Base-by-base conservation (phyloP, 2,329 filamentous ascomycete species). In the Akanthomyces lecanii region DNA sequence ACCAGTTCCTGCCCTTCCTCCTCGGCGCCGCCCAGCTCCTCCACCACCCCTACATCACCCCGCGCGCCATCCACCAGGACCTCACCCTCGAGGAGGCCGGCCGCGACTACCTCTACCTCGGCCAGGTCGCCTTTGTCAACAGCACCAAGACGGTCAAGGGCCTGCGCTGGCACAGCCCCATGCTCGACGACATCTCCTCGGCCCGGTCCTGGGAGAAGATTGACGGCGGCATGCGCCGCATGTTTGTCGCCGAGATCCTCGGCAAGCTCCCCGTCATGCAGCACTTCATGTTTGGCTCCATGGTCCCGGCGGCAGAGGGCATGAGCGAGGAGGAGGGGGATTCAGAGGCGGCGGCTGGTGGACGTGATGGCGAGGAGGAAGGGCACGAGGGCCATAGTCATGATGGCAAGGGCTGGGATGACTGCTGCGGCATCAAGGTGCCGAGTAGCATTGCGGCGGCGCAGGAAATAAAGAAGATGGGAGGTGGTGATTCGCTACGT, bases 381-480 rank as follows among this genome's bases (percentile, higher is more conserved):
- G 85, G 86, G 64, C 82, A 85, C n/a, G 78, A 86, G 30, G 84
- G 88, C 30, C 85, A 88, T 57, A 78, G 78, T 66, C 85, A 87
- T 67, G 84, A 88, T 57, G 83, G 85, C 54, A 85, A 81, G 62
- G 86, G 85, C 25, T 99, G 95, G 91, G 94, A 94, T 5, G 95
- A 99, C 75, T 99, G 95, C 75, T 99, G 95, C 73, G 95, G 95
- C 30, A 99, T 99, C 76, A 94, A 96, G 70, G 95, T 99, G 18
- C 96, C 95, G 0, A 97, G 93, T 72, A 94, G 92, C 60, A 84
- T 98, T 63, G 96, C 93, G 33, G 96, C 95, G 0, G 91, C 91
- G 16, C 89, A 92, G 68, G 94, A 97, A 77, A 89, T 90, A 82
- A 89, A 85, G 80, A 98, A 96, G 79, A 82, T 82, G 61, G 87